phyloP scores from a whole-genome alignment of 2,329 filamentous ascomycete genomes.

The Chaetomium sp. region DNA sequence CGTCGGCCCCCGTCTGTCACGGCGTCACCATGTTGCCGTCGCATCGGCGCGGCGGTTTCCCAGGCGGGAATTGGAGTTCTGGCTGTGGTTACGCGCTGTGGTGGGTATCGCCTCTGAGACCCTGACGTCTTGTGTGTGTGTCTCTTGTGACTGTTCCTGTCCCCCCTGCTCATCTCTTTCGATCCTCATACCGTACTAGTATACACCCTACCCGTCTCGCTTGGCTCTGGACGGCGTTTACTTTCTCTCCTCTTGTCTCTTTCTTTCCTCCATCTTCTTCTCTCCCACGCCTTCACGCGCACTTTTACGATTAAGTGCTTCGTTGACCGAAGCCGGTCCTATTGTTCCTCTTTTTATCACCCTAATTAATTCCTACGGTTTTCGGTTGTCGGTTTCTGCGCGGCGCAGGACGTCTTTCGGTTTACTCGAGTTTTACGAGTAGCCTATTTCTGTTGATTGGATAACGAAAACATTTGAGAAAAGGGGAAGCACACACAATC shows the following conservation, averaged over 20 bases:
- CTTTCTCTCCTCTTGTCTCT: slow-evolving; percentile 23
- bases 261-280: slow-evolving; percentile 26
- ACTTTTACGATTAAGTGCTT: slow-evolving; percentile 30
- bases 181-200: no score
- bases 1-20: slow-evolving; percentile 9
- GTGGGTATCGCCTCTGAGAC: slow-evolving; percentile 13
- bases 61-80: slow-evolving; percentile 9
- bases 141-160: background rate
- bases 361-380: slow-evolving; percentile 26
- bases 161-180: slow-evolving; percentile 23
- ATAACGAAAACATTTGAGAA: slow-evolving; percentile 1
- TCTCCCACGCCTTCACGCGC: slow-evolving; percentile 27
- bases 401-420: slow-evolving; percentile 30
- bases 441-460: slow-evolving; percentile 26
- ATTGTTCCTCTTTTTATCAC: slow-evolving; percentile 38
- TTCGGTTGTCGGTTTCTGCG: slow-evolving; percentile 20
- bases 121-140: background rate
- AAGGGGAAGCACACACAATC: slow-evolving; percentile 29
- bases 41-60: background rate
- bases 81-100: slow-evolving; percentile 21
- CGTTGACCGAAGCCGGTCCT: slow-evolving; percentile 41
- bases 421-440: slow-evolving; percentile 15
- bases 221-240: no score
- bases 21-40: background rate
- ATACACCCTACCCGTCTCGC: no score